Conservation (phyloP, 345 rosid genomes). For the Ceriops decandra region DNA sequence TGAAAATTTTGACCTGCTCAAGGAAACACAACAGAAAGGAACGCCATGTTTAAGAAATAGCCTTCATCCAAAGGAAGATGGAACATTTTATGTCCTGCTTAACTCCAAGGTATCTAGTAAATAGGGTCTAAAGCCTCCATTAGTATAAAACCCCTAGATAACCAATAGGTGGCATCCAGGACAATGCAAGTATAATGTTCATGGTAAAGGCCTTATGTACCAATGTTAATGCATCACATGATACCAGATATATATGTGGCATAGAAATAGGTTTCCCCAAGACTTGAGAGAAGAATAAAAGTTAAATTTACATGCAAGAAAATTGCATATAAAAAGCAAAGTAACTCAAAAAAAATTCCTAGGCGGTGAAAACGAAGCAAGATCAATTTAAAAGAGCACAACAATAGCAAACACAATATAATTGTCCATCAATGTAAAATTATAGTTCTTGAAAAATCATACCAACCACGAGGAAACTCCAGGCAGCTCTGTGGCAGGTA, state of each 20-base stretch:
- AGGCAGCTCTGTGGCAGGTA: slow-evolving; percentile 92
- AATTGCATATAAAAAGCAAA: too few species aligned
- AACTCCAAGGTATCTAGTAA: too few species aligned
- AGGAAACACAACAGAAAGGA: slow-evolving; percentile 2
- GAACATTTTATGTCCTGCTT: background rate
- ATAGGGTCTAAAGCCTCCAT: too few species aligned
- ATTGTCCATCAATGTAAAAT: background rate
- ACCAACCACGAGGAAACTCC: slow-evolving; percentile 99
- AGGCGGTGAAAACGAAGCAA: background rate
- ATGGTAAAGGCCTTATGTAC: too few species aligned
- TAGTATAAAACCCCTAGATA: too few species aligned
- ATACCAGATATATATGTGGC: background rate
- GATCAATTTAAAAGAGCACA: background rate
- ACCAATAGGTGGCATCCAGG: too few species aligned
- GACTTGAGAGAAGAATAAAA: background rate
- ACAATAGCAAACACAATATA: background rate
- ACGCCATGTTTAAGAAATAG: background rate
- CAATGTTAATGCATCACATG: too few species aligned
- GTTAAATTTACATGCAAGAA: too few species aligned
- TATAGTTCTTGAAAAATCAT: slow-evolving; percentile 21
- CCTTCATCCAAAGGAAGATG: background rate
- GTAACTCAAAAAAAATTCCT: background rate
- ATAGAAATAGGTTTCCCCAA: background rate
- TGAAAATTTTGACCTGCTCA: slow-evolving; percentile 64
- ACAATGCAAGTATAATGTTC: too few species aligned